Conservation (phyloP, 2,329 filamentous ascomycete genomes). For the Ilyonectria destructans region DNA sequence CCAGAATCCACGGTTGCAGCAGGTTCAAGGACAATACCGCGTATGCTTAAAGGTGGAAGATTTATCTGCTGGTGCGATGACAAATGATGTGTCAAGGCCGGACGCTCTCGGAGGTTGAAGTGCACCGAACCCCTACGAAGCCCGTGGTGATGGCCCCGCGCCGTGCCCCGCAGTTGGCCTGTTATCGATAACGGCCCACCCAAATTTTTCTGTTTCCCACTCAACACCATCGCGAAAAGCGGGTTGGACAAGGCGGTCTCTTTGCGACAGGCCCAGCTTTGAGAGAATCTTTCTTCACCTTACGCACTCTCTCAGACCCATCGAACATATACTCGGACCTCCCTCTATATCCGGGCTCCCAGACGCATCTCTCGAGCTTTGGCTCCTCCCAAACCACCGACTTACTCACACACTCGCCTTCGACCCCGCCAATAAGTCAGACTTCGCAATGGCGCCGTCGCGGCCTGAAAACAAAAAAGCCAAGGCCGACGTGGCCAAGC, state of each 20-base stretch:
- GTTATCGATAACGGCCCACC: conserved; percentile 54
- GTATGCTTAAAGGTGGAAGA: neutral
- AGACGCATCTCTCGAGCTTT: neutral
- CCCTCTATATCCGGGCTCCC: neutral
- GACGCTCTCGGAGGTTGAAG: conserved; percentile 21
- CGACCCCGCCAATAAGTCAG: conserved; percentile 29
- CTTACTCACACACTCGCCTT: conserved; percentile 9
- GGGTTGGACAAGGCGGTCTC: conserved; percentile 25
- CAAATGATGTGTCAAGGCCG: conserved; percentile 43
- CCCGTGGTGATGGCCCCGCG: conserved; percentile 37
- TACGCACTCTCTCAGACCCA: neutral
- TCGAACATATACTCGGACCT: neutral
- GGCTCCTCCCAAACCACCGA: neutral
- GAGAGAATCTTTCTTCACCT: conserved; percentile 1
- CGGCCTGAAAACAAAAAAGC: conserved; percentile 57
- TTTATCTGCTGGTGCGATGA: conserved; percentile 37
- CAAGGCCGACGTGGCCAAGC: conserved; percentile 53
- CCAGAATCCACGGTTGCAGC: neutral
- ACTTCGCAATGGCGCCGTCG: conserved; percentile 59
- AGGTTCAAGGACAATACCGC: neutral
- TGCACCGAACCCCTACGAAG: conserved; percentile 19
- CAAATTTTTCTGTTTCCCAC: conserved; percentile 51
- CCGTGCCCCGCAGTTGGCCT: conserved; percentile 45
- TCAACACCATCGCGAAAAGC: conserved; percentile 43
- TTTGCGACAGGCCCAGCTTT: conserved; percentile 14